Conservation (phyloP, 441 rosid genomes). For the Mallotus japonicus region DNA sequence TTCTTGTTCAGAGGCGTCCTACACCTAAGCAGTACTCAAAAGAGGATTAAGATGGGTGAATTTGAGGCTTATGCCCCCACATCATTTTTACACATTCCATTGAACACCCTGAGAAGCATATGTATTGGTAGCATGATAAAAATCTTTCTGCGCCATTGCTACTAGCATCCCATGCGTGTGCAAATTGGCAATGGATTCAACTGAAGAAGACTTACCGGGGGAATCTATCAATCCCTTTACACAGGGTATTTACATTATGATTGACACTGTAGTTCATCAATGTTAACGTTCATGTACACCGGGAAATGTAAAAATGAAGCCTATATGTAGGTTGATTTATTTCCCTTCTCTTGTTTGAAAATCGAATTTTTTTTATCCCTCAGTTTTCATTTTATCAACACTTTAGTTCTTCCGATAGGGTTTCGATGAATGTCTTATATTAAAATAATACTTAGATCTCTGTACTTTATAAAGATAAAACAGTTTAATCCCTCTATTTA, state of each 20-base stretch:
- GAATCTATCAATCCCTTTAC: neutral
- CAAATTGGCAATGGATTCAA: neutral
- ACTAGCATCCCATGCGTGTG: neutral
- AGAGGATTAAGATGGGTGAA: constrained; percentile 8
- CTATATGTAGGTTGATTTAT: too few relatives aligned
- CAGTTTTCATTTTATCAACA: too few relatives aligned
- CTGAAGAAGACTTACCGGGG: too few relatives aligned
- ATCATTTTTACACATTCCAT: neutral
- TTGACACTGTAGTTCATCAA: neutral
- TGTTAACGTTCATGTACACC: too few relatives aligned
- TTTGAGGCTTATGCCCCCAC: neutral
- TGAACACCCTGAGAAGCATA: neutral
- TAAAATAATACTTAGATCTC: too few relatives aligned
- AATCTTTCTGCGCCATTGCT: neutral
- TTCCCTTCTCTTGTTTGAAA: too few relatives aligned
- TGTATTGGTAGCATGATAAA: neutral
- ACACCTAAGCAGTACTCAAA: neutral
- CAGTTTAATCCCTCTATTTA: too few relatives aligned
- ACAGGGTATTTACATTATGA: neutral
- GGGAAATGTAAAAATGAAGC: too few relatives aligned
- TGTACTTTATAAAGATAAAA: too few relatives aligned
- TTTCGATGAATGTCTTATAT: too few relatives aligned
- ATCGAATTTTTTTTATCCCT: too few relatives aligned
- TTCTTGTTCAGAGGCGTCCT: constrained; percentile 33
- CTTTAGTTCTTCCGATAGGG: too few relatives aligned